Conservation (phyloP, 129 eudicot species). For the Helianthus tuberosus region DNA sequence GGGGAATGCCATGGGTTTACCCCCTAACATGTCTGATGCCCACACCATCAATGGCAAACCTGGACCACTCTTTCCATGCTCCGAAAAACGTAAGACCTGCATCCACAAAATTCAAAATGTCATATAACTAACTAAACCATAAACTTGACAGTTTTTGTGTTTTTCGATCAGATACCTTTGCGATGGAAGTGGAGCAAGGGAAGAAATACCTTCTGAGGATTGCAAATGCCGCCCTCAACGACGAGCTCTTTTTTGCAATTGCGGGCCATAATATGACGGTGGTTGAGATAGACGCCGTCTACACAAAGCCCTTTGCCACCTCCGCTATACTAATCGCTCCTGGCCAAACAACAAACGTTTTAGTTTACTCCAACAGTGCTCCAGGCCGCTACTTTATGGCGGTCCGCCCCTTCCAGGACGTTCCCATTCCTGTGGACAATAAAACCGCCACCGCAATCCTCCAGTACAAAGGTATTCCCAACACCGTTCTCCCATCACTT, state of each 20-base stretch:
- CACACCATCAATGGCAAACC: constrained; percentile 61
- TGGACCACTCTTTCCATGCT: constrained; percentile 51
- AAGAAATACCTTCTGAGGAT: constrained; percentile 50
- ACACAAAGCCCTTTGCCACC: constrained; percentile 51
- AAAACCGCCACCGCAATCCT: constrained; percentile 53
- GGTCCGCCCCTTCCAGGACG: constrained; percentile 47
- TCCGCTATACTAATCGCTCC: constrained; percentile 48
- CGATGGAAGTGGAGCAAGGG: constrained; percentile 51
- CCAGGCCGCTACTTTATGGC: constrained; percentile 54
- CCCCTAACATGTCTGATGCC: constrained; percentile 53
- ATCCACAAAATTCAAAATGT: neutral
- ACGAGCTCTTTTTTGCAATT: constrained; percentile 50
- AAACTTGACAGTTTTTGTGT: neutral
- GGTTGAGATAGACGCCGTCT: constrained; percentile 51
- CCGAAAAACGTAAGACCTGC: constrained; percentile 44
- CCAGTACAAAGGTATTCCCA: constrained; percentile 49
- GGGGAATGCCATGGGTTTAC: constrained; percentile 51
- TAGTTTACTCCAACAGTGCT: constrained; percentile 35
- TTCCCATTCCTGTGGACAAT: constrained; percentile 49
- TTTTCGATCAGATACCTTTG: constrained; percentile 39
- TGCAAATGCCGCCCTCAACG: constrained; percentile 50
- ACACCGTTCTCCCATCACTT: constrained; percentile 40
- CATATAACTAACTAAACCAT: neutral
- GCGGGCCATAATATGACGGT: constrained; percentile 52
- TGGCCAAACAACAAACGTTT: constrained; percentile 50